Evolutionary conservation across 345 rosid genomes (phyloP), one percentile per base, ranked within the genome.

Genomic region (Salix dunnii): DNA sequence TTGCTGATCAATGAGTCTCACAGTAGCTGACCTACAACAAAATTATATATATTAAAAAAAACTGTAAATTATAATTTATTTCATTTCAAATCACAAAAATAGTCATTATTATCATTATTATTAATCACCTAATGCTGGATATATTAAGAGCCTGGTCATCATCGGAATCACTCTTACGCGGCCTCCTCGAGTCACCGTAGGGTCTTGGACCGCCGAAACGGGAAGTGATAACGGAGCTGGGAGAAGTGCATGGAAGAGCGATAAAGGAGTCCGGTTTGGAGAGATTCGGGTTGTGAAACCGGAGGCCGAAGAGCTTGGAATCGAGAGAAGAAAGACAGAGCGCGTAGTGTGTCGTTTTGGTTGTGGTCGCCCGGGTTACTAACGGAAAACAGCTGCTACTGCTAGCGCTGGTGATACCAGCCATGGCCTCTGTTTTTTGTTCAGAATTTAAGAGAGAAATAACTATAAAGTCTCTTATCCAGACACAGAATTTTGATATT

Each of bases 1-100:
- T 79, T 90, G 61, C 64, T 77, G 84, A 78, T 91, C 94, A 58
- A 94, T 91, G 20, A 94, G 91, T 80, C 98, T 89, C 75, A 94
- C 98, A 23, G 88, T 79, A 84, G 80, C 79, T 33, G 98, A 91
- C 89, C 97, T 94, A 78, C 75, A 63, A 62, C 49, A 78, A 33
- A 58, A 70, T 33, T 33, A 4, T 33, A 33, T 33, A 33, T 33
- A 21, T 20, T 23, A 17, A 76, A 35, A 7, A 16, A 81, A 78
- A 61, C 42, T 53, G 33, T 69, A 25, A 40, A 30, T 66, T 46
- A 81, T 53, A 74, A 28, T 9, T 0, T 31, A 64, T 43, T 0
- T 65, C 25, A n/a, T 2, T 12, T 28, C 21, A 63, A 14, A 36
- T 62, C 35, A 68, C n/a, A 68, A 72, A 21, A 58, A 3, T 17